These are phyloP conservation scores for Magnolia changhungtana DNA, from an alignment of 164 flowering plant genomes.

Conservation along the genomic window DNA sequence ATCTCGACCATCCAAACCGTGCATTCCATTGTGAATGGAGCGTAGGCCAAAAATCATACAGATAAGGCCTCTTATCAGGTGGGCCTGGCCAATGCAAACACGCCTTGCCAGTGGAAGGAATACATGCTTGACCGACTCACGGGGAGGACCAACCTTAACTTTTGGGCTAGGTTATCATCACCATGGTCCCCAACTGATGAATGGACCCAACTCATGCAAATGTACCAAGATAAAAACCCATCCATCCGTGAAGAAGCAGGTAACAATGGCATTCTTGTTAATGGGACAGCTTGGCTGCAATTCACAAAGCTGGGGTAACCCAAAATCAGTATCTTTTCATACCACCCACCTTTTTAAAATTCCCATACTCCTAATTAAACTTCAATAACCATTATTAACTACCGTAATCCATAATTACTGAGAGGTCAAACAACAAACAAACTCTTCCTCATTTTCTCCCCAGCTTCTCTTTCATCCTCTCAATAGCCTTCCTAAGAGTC, in stretches of 20 bases:
- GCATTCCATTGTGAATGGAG: too few species aligned
- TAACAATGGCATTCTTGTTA: not conserved
- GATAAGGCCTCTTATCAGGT: too few species aligned
- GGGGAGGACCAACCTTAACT: too few species aligned
- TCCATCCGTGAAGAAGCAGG: not conserved
- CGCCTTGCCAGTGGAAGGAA: too few species aligned
- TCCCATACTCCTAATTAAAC: not conserved
- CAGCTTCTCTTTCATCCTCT: constrained; percentile 85
- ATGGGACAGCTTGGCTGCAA: not conserved
- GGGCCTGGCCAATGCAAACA: too few species aligned
- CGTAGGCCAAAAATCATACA: too few species aligned
- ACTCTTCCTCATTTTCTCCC: constrained; percentile 18
- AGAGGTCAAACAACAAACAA: not conserved
- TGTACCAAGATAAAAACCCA: not conserved
- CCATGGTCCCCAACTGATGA: too few species aligned
- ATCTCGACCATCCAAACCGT: too few species aligned
- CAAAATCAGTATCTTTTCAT: not conserved
- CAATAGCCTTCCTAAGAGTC: constrained; percentile 76
- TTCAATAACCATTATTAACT: not conserved
- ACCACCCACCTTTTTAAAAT: not conserved
- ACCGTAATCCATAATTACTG: not conserved
- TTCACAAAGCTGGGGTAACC: not conserved
- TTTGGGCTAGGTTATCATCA: too few species aligned
- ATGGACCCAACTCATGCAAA: too few species aligned
- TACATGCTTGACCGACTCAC: too few species aligned